phyloP scores from a whole-genome alignment of 345 rosid genomes.

The Arabis hirsuta region DNA sequence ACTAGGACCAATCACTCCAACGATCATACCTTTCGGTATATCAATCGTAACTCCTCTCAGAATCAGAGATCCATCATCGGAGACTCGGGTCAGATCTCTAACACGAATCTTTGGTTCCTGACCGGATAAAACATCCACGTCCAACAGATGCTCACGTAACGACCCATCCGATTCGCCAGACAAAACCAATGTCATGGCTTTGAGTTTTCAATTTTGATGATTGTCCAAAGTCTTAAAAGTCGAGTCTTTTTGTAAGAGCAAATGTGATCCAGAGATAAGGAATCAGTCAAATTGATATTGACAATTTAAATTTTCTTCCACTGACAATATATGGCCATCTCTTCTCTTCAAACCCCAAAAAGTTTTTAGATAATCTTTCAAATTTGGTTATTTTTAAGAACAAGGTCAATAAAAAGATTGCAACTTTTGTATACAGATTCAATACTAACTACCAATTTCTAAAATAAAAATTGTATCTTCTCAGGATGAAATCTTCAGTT shows the following conservation, averaged over 20 bases:
- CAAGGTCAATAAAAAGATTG: no score
- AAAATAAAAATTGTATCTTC: constrained; percentile 4
- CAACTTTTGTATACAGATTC: no score
- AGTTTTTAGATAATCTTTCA: no score
- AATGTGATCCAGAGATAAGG: background rate
- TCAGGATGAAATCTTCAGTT: constrained; percentile 46
- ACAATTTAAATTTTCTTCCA: constrained; percentile 10
- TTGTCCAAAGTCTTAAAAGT: no score
- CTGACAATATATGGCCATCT: background rate
- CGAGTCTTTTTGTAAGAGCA: no score
- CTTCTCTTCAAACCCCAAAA: no score
- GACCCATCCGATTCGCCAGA: constrained; percentile 36
- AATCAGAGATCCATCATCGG: constrained; percentile 58
- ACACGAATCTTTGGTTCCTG: constrained; percentile 53
- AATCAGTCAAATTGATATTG: background rate
- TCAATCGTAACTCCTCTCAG: constrained; percentile 59
- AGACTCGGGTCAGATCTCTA: constrained; percentile 51
- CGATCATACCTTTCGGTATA: constrained; percentile 61
- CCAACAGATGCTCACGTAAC: constrained; percentile 53
- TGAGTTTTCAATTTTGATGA: background rate
- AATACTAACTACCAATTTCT: no score
- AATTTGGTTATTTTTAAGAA: no score
- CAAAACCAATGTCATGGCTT: constrained; percentile 26
- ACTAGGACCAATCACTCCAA: constrained; percentile 94
- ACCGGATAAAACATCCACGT: constrained; percentile 21